phyloP scores from a whole-genome alignment of 2,329 filamentous ascomycete species.

The Metarhizium guizhouense region DNA sequence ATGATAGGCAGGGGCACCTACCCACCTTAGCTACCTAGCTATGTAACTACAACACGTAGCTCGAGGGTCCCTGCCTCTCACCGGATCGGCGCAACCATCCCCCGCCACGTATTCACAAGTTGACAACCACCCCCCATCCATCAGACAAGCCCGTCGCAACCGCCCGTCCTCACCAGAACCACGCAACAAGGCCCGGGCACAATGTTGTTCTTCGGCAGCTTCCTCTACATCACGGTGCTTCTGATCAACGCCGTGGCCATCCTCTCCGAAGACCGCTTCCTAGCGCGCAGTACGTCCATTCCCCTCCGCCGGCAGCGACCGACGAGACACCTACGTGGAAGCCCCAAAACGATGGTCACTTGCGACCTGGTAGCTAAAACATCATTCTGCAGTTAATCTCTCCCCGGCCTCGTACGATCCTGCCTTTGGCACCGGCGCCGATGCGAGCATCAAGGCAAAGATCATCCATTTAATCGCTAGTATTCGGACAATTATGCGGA shows the following conservation, averaged over 20 bases:
- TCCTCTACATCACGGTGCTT: slow-evolving; percentile 73
- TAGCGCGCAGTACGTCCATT: slow-evolving; percentile 49
- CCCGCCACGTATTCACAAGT: slow-evolving; percentile 11
- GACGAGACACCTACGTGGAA: neutral
- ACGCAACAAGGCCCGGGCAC: slow-evolving; percentile 7
- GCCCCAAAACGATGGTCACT: neutral
- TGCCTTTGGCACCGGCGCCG: slow-evolving; percentile 64
- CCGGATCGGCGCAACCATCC: slow-evolving; percentile 26
- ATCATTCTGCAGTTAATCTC: slow-evolving; percentile 55
- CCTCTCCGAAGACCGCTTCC: slow-evolving; percentile 90
- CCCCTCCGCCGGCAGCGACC: neutral
- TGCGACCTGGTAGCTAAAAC: neutral
- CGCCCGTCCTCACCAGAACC: neutral
- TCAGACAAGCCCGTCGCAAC: neutral
- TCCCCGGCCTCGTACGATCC: slow-evolving; percentile 61
- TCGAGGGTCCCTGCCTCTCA: too few species aligned
- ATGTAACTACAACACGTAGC: too few species aligned
- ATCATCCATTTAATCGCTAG: slow-evolving; percentile 84
- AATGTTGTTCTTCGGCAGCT: slow-evolving; percentile 63
- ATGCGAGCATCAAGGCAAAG: slow-evolving; percentile 76
- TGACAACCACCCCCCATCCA: neutral
- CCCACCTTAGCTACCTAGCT: too few species aligned
- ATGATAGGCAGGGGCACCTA: too few species aligned
- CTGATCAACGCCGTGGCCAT: slow-evolving; percentile 90
- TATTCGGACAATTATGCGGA: slow-evolving; percentile 85